Percentiles rank a stretch among this genome's conserved stretches.
Evolutionary conservation across 768 basidiomycete genomes (phyloP).

Genomic region (Lyophyllum shimeji): DNA sequence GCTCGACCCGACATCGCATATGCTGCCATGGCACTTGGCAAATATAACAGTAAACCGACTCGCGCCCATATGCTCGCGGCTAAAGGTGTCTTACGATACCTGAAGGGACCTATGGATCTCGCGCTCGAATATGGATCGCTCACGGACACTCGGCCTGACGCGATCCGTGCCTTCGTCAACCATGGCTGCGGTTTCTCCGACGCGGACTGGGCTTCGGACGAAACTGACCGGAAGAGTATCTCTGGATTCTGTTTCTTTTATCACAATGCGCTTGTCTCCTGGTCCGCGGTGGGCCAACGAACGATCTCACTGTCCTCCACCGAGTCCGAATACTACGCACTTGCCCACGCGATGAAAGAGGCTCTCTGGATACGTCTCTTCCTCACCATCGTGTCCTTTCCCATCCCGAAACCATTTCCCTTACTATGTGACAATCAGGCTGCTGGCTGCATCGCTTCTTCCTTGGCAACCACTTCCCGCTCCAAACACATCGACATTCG

Average conservation of each 20-base stretch:
- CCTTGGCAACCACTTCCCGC: neutral
- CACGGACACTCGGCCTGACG: neutral
- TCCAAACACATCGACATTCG: neutral
- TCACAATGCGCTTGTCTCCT: neutral
- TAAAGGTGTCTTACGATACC: neutral
- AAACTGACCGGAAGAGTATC: neutral
- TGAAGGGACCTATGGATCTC: neutral
- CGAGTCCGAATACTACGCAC: neutral
- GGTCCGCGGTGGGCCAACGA: neutral
- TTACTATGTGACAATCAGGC: neutral
- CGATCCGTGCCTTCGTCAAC: neutral
- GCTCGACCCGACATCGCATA: neutral
- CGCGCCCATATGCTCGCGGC: neutral
- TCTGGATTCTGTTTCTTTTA: neutral
- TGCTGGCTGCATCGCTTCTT: neutral
- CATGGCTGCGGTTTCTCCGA: neutral
- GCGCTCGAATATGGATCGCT: neutral
- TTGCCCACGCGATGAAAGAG: neutral
- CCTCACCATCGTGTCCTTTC: neutral
- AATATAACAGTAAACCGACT: neutral
- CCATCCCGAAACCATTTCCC: neutral
- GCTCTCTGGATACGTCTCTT: neutral
- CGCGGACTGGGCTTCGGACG: neutral
- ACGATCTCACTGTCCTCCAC: neutral
- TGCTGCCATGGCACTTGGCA: neutral